Base-by-base conservation (phyloP, 805 yeast species). In the Ogataea chonburiensis region DNA sequence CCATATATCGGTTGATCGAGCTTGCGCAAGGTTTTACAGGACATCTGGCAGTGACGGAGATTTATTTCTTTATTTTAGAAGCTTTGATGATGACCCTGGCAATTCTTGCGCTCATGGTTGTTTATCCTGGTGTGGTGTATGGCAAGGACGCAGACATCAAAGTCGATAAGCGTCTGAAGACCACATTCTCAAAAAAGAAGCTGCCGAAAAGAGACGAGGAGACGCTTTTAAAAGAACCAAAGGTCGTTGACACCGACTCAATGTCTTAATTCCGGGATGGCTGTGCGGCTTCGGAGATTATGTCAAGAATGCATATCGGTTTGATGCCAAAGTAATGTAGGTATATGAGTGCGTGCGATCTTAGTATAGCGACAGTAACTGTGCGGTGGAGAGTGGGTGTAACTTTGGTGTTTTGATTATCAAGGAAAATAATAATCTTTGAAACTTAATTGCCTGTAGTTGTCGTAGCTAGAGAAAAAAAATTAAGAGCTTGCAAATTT, bases 21-120 rank as follows among this genome's bases (percentile, higher is more conserved):
- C 64, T 84, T 31, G 58, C 78, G 3, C 76, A 77, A 51, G 86
- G 86, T 12, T 84, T 86, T 84, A 42, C 50, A 4, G 91, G 93
- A 1, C 67, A 62, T 44, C 63, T 85, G 52, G 77, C 82, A 37
- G 64, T 68, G 1, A 77, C 73, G 38, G 85, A 80, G 55, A 56
- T 66, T 28, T 78, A 70, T 49, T 71, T 79, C 50, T 62, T 78
- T 49, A 63, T 70, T 16, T 55, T 79, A 13, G 86, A 79, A 49
- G 79, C 78, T 3, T 52, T 79, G 35, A 73, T 79, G 79, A 67
- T 79, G 60, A 53, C 70, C 1, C 25, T 77, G 5, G 71, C 78
- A 1, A 62, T 61, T 18, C 53, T 70, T 5, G 54, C 64, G 5
- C 60, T 75, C 50, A 61, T 81, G 3, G 54, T 71, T 2, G 67